Conservation (phyloP, 495 filamentous ascomycete species). For the Daldinia bambusicola region DNA sequence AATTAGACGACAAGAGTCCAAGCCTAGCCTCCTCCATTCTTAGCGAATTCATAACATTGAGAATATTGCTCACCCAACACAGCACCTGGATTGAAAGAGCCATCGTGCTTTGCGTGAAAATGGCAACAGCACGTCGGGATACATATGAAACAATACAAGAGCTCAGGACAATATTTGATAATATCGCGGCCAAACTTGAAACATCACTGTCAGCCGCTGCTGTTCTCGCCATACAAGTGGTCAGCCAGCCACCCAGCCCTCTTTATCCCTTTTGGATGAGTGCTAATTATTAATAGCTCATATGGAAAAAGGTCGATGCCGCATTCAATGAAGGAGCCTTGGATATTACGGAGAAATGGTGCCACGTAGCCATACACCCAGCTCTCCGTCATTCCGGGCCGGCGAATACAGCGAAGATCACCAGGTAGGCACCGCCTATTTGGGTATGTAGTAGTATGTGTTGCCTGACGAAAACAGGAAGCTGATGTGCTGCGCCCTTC, state of each 20-base stretch:
- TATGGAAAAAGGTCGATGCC: conserved; percentile 79
- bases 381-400: conserved; percentile 72
- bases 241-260: conserved; percentile 48
- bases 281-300: conserved; percentile 61
- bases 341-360: conserved; percentile 73
- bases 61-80: conserved; percentile 50
- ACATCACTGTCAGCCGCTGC: conserved; percentile 62
- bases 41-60: conserved; percentile 65
- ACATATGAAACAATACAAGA: conserved; percentile 40
- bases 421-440: conserved; percentile 64
- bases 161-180: conserved; percentile 39
- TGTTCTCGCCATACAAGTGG: conserved; percentile 76
- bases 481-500: conserved; percentile 72
- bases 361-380: conserved; percentile 70
- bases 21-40: conserved; percentile 64
- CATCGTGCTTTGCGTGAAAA: conserved; percentile 42
- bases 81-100: conserved; percentile 44
- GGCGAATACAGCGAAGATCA: conserved; percentile 72
- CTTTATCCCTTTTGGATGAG: neutral
- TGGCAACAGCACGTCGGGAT: conserved; percentile 36
- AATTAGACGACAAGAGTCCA: conserved; percentile 65
- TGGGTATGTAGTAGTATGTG: conserved; percentile 10
- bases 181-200: conserved; percentile 33
- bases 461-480: conserved; percentile 63
- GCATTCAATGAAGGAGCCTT: conserved; percentile 63